Conservation (phyloP, 2,329 filamentous ascomycete species). For the Venturia aucupariae region DNA sequence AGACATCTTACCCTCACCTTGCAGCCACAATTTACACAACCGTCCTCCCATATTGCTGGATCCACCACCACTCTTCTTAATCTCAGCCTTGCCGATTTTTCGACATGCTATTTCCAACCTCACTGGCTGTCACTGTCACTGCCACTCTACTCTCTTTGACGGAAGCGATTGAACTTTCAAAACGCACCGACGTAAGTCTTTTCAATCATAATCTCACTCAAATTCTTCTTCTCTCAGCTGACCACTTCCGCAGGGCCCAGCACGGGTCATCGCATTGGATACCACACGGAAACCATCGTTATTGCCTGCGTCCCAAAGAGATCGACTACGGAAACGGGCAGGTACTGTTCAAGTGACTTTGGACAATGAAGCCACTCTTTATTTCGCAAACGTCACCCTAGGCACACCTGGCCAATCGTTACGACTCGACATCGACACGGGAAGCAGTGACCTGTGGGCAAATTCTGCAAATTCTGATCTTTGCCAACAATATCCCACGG, state of each 20-base stretch:
- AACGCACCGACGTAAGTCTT: constrained; percentile 7
- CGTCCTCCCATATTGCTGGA: neutral
- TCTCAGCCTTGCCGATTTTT: neutral
- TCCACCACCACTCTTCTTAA: neutral
- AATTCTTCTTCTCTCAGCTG: too few relatives aligned
- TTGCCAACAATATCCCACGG: constrained; percentile 42
- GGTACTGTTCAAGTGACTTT: constrained; percentile 23
- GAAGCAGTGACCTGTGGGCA: constrained; percentile 54
- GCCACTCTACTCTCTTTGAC: constrained; percentile 9
- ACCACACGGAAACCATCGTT: constrained; percentile 1
- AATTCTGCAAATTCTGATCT: constrained; percentile 55
- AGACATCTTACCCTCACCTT: neutral
- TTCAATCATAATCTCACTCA: neutral
- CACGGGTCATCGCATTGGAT: constrained; percentile 9
- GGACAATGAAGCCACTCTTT: constrained; percentile 51
- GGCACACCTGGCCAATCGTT: constrained; percentile 49
- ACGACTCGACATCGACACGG: constrained; percentile 52
- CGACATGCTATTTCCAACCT: constrained; percentile 6
- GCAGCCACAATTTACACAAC: neutral
- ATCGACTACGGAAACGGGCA: constrained; percentile 10
- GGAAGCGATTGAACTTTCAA: neutral
- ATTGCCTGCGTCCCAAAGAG: neutral
- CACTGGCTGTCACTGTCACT: constrained; percentile 7
- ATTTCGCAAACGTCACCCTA: constrained; percentile 48
- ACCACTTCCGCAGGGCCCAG: neutral